Conservation (phyloP, 1,139 yeast species). For the Taiozyma sp. region DNA sequence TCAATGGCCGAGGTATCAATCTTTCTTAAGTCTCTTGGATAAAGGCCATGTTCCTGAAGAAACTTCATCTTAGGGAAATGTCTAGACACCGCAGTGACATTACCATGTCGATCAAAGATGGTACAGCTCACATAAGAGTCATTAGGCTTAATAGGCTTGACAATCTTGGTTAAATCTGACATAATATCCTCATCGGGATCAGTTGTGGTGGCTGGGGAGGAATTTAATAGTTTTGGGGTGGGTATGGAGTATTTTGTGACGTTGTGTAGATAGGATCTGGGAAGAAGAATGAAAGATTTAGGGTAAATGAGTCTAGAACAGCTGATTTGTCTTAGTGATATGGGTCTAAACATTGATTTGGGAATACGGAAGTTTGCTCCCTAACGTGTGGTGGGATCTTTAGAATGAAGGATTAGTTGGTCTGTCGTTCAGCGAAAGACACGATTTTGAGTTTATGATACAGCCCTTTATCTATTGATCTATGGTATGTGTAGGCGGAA, state of each 20-base stretch:
- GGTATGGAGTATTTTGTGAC: not conserved
- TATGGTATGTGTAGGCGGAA: not conserved
- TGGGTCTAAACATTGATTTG: not conserved
- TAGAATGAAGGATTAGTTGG: not conserved
- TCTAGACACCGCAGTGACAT: slow-evolving; percentile 67
- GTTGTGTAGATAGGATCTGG: not conserved
- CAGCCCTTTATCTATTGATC: not conserved
- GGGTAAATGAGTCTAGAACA: not conserved
- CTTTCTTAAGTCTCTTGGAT: slow-evolving; percentile 79
- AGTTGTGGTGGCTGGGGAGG: slow-evolving; percentile 9
- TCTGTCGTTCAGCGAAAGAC: not conserved
- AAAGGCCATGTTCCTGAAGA: slow-evolving; percentile 64
- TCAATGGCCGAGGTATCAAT: slow-evolving; percentile 87
- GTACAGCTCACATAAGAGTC: slow-evolving; percentile 66
- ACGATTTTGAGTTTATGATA: not conserved
- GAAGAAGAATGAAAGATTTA: not conserved
- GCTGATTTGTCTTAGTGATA: not conserved
- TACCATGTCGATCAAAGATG: slow-evolving; percentile 68
- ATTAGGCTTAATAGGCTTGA: slow-evolving; percentile 55
- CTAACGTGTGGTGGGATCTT: not conserved
- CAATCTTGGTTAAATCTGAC: slow-evolving; percentile 24
- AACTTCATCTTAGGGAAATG: slow-evolving; percentile 75
- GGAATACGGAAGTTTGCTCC: not conserved
- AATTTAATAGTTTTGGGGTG: not conserved
- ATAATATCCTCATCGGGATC: not conserved